phyloP scores from a whole-genome alignment of 192 early-diverging fungal genomes.

The Entomortierella beljakovae region DNA sequence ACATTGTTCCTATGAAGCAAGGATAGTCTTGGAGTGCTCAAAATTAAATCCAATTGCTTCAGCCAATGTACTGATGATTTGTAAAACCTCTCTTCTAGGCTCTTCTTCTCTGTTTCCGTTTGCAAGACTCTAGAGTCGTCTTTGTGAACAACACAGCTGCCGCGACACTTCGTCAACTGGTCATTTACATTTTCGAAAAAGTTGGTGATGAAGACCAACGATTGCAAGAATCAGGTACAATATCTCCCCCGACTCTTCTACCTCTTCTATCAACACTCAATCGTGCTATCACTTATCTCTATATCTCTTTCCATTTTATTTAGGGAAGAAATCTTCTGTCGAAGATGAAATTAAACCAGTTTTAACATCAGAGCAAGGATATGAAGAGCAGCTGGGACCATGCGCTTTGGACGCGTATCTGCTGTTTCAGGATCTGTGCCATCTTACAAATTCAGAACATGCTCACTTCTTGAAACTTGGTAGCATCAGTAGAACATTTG shows the following conservation, averaged over 20 bases:
- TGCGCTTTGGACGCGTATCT: conserved; percentile 87
- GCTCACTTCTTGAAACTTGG: conserved; percentile 68
- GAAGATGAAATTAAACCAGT: not conserved
- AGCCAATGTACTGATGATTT: not conserved
- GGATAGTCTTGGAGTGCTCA: not conserved
- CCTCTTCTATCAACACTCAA: not conserved
- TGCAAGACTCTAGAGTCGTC: conserved; percentile 86
- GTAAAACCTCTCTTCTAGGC: conserved; percentile 57
- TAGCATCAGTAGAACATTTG: conserved; percentile 76
- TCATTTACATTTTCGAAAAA: conserved; percentile 89
- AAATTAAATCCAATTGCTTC: not conserved
- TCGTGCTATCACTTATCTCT: not conserved
- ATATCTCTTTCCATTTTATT: not conserved
- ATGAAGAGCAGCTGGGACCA: conserved; percentile 58
- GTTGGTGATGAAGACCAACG: conserved; percentile 71
- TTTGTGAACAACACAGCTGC: conserved; percentile 89
- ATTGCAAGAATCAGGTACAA: conserved; percentile 42
- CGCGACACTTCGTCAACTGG: conserved; percentile 86
- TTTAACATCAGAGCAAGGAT: conserved; percentile 3
- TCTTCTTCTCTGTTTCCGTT: conserved; percentile 81
- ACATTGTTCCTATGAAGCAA: not conserved
- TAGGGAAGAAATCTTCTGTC: not conserved
- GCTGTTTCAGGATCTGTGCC: conserved; percentile 91
- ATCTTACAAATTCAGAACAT: conserved; percentile 76
- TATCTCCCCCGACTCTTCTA: not conserved